phyloP scores from a whole-genome alignment of 2,329 filamentous ascomycete species.

The Lachnellula occidentalis region DNA sequence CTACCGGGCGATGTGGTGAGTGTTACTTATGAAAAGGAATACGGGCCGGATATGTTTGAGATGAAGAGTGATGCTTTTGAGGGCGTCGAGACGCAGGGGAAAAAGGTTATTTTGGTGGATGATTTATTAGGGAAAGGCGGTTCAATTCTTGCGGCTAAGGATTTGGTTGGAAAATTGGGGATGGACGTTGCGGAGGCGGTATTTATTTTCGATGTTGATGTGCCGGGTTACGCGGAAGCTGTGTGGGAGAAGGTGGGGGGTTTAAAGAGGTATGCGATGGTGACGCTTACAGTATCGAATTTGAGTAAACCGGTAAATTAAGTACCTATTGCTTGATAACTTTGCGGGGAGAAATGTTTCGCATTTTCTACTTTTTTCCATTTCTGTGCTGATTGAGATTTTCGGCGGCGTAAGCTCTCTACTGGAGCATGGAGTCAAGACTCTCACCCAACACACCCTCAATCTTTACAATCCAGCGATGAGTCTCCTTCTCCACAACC shows the following conservation, averaged over 20 bases:
- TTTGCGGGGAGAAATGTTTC: not conserved
- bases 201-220: constrained; percentile 82
- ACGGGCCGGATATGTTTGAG: constrained; percentile 89
- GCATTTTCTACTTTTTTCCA: not conserved
- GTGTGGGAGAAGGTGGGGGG: constrained; percentile 13
- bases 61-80: constrained; percentile 70
- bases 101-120: constrained; percentile 87
- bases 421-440: constrained; percentile 87
- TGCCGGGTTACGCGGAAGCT: constrained; percentile 13
- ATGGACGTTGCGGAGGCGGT: constrained; percentile 77
- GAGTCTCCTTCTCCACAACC: constrained; percentile 80
- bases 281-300: constrained; percentile 9
- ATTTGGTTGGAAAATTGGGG: constrained; percentile 76
- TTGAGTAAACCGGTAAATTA: constrained; percentile 4
- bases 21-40: constrained; percentile 86
- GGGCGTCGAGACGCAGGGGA: constrained; percentile 61
- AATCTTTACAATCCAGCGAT: constrained; percentile 85
- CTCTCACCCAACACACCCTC: constrained; percentile 87
- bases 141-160: constrained; percentile 77
- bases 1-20: constrained; percentile 81
- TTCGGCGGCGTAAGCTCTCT: constrained; percentile 22
- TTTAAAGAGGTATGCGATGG: constrained; percentile 20
- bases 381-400: not conserved
- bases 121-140: constrained; percentile 96
- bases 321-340: not conserved